Evolutionary conservation across 169 alveolate genomes (phyloP).

Genomic region (Plasmodium reichenowi): DNA sequence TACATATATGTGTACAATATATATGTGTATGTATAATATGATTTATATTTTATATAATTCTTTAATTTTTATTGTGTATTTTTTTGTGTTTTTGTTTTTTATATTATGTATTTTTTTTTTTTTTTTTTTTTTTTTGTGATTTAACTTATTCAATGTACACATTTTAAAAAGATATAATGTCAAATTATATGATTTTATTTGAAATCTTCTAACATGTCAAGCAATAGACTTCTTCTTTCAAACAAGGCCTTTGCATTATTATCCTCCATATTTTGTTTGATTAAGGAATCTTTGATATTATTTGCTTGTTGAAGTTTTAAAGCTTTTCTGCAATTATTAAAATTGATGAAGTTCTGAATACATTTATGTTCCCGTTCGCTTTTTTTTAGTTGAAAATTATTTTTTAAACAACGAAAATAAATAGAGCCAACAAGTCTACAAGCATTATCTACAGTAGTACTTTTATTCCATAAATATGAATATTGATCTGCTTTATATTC

Average conservation of each 20-base stretch:
- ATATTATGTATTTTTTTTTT: not conserved
- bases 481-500: conserved; percentile 90
- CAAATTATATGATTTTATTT: not conserved
- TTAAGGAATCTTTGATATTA: conserved; percentile 78
- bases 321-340: conserved; percentile 82
- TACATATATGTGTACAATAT: no score
- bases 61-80: not conserved
- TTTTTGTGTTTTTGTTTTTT: not conserved
- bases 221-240: conserved; percentile 61
- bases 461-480: conserved; percentile 82
- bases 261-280: conserved; percentile 81
- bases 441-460: conserved; percentile 88
- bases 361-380: conserved; percentile 77
- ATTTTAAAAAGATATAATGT: not conserved
- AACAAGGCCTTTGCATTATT: conserved; percentile 77
- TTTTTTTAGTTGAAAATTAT: conserved; percentile 76
- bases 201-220: conserved; percentile 22
- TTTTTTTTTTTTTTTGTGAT: not conserved
- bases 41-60: not conserved
- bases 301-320: conserved; percentile 79
- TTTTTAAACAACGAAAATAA: conserved; percentile 84
- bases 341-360: conserved; percentile 70
- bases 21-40: not conserved
- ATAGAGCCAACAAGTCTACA: conserved; percentile 86
- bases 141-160: not conserved